Conservation (phyloP, 805 yeast genomes). For the Huiozyma sinensis region DNA sequence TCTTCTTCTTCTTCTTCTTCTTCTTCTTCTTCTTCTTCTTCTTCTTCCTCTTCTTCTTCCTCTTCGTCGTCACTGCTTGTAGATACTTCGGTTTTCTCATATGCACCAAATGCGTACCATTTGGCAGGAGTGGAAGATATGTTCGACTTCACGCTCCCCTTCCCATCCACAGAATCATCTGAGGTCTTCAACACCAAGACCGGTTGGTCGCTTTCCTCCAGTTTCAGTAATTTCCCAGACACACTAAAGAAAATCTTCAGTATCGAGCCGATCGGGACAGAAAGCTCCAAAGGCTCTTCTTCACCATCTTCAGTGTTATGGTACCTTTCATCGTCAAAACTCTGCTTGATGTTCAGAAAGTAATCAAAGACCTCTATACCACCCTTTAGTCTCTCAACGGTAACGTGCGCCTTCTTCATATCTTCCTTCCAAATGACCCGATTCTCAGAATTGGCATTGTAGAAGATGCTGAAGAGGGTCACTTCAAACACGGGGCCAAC, state of each 20-base stretch:
- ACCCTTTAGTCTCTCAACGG: slow-evolving; percentile 26
- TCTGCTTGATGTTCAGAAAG: slow-evolving; percentile 40
- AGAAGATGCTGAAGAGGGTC: slow-evolving; percentile 52
- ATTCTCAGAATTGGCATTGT: slow-evolving; percentile 35
- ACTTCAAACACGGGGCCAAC: slow-evolving; percentile 55
- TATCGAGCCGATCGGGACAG: slow-evolving; percentile 33
- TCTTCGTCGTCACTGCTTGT: slow-evolving; percentile 25
- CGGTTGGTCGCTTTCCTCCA: slow-evolving; percentile 54
- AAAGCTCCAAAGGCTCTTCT: slow-evolving; percentile 26
- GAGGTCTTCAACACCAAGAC: slow-evolving; percentile 53
- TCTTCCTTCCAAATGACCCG: slow-evolving; percentile 67
- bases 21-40: slow-evolving; percentile 20
- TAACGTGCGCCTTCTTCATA: slow-evolving; percentile 43
- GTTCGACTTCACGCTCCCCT: slow-evolving; percentile 5
- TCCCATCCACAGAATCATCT: neutral
- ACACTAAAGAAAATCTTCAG: slow-evolving; percentile 55
- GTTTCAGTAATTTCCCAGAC: slow-evolving; percentile 51
- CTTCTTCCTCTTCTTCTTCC: slow-evolving; percentile 9
- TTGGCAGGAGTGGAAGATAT: slow-evolving; percentile 18
- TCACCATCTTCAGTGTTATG: slow-evolving; percentile 48
- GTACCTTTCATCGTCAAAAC: slow-evolving; percentile 59
- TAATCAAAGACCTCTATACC: slow-evolving; percentile 29
- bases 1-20: slow-evolving; percentile 18
- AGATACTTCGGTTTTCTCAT: slow-evolving; percentile 14
- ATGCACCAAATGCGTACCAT: slow-evolving; percentile 46